phyloP scores from a whole-genome alignment of 176 grass and related monocot species.

The Typha latifolia region DNA sequence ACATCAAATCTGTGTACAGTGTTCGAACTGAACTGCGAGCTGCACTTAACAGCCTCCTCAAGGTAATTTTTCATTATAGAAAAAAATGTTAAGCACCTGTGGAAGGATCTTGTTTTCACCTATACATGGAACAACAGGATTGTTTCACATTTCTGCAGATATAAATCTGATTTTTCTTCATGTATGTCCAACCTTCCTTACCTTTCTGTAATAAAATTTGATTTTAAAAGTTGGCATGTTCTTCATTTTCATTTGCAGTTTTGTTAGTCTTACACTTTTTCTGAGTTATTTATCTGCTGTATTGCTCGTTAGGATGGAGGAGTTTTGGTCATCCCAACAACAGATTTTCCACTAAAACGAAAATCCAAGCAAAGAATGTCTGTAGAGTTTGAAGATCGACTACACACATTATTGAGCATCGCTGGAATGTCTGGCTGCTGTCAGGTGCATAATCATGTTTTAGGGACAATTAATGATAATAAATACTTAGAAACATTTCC shows the following conservation, averaged over 20 bases:
- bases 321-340: conserved; percentile 86
- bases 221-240: too few species aligned
- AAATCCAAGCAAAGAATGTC: conserved; percentile 67
- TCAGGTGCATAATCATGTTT: conserved; percentile 43
- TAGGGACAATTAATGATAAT: neutral
- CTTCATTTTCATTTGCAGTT: neutral
- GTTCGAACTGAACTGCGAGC: conserved; percentile 64
- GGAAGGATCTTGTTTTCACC: conserved; percentile 7
- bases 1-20: conserved; percentile 78
- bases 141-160: too few species aligned
- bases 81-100: neutral
- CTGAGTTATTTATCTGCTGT: conserved; percentile 8
- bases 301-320: conserved; percentile 62
- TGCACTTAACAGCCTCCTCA: conserved; percentile 82
- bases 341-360: conserved; percentile 65
- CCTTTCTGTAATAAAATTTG: too few species aligned
- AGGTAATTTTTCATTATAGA: conserved; percentile 40
- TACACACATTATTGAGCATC: conserved; percentile 62
- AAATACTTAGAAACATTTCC: neutral
- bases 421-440: conserved; percentile 89
- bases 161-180: too few species aligned
- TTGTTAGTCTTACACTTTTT: neutral
- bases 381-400: conserved; percentile 58
- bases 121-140: too few species aligned
- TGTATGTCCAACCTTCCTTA: too few species aligned